phyloP scores from a whole-genome alignment of 2,329 filamentous ascomycete species.

The Plenodomus tracheiphilus region DNA sequence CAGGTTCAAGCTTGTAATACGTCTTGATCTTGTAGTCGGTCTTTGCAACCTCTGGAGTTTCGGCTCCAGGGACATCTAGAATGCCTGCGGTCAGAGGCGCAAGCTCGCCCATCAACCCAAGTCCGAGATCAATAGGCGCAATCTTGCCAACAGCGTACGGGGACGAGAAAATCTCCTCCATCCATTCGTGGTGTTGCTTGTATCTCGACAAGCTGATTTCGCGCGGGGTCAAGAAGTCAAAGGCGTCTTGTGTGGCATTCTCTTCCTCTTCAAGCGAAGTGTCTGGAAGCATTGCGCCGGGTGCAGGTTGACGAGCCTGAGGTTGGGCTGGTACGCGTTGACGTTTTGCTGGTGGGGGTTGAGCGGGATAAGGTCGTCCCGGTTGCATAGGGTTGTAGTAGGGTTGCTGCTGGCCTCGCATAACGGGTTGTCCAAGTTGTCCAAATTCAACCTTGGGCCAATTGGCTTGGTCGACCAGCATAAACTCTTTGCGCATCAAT shows the following conservation, averaged over 20 bases:
- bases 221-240: constrained; percentile 85
- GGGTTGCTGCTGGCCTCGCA: constrained; percentile 32
- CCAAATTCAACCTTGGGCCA: constrained; percentile 80
- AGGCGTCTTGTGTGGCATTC: constrained; percentile 82
- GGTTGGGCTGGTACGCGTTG: constrained; percentile 46
- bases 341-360: constrained; percentile 53
- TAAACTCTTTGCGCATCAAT: constrained; percentile 85
- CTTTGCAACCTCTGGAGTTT: constrained; percentile 27
- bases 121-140: constrained; percentile 79
- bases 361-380: constrained; percentile 37
- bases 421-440: constrained; percentile 48
- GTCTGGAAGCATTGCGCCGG: constrained; percentile 40
- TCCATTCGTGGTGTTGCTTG: constrained; percentile 96
- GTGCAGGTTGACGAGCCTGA: constrained; percentile 48
- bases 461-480: constrained; percentile 84
- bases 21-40: constrained; percentile 50
- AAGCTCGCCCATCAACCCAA: constrained; percentile 78
- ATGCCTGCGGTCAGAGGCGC: constrained; percentile 81
- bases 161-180: constrained; percentile 94
- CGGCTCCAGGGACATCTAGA: constrained; percentile 63
- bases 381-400: constrained; percentile 45
- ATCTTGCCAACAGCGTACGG: constrained; percentile 87
- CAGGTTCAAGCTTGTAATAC: constrained; percentile 70
- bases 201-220: constrained; percentile 88
- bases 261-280: constrained; percentile 80